Evolutionary conservation across 2,329 filamentous ascomycete genomes (phyloP), one percentile per base, ranked within the genome.

Genomic region (Sporothrix brunneoviolacea): DNA sequence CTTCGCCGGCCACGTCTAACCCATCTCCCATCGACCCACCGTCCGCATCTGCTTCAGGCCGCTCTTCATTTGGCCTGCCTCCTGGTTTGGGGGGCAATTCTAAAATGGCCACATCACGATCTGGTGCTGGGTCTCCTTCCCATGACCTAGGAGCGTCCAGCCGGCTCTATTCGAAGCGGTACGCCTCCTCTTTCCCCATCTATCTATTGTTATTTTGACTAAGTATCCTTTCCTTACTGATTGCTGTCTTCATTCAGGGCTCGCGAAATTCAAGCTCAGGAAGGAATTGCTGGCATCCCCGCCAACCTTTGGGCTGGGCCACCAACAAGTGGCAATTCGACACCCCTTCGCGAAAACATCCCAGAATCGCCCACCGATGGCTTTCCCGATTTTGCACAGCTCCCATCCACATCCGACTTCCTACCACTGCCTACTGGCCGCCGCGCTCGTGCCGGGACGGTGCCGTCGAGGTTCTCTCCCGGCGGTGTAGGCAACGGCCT

Each of bases 291-390:
- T 65, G 84, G 76, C 63, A 77, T 80, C 62, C 77, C 75, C 67
- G 69, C 84, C 47, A 82, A 84, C 63, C 84, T 86, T 38, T 97
- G 93, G 93, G 90, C 90, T 76, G 91, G 93, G 10, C 91, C 93
- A 58, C 91, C 93, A 43, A 95, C 91, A 50, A 96, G 91, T 66
- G 93, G 91, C 58, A 91, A 95, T 68, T 96, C 91, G 18, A 96
- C 91, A 37, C 93, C 93, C 59, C 79, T 98, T 46, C 88, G 93
- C 63, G 93, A 97, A 72, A 96, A 91, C 58, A 97, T 98, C 55
- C 91, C 91, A 57, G 93, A 98, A 70, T 96, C 91, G 32, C 93
- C 93, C 28, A 93, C 87, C 58, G 91, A 96, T 71, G 91, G 88
- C 59, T 97, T 97, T 61, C 91, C 93, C 52, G 91, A 95, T 67